phyloP scores from a whole-genome alignment of 352 stramenopile genomes.

The Salisapilia sapeloensis region DNA sequence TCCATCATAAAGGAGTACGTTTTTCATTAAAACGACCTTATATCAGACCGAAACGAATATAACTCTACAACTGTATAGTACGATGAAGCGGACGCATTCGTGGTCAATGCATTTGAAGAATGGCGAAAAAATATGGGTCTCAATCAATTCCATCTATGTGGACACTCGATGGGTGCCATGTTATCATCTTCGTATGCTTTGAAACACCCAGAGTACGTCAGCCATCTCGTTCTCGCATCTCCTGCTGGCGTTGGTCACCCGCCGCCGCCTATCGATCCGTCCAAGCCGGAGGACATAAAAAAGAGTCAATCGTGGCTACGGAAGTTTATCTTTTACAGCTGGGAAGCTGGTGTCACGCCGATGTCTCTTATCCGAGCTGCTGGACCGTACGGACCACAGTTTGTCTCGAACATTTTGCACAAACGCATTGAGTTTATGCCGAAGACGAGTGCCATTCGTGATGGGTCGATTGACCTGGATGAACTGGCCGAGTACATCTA shows the following conservation, averaged over 20 bases:
- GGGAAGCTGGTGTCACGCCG: slow-evolving; percentile 50
- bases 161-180: slow-evolving; percentile 74
- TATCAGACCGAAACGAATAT: too few species aligned
- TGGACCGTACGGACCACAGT: slow-evolving; percentile 57
- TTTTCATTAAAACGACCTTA: background rate
- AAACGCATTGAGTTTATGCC: slow-evolving; percentile 66
- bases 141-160: slow-evolving; percentile 51
- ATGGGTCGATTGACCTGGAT: slow-evolving; percentile 34
- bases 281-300: too few species aligned
- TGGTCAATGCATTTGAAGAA: slow-evolving; percentile 46
- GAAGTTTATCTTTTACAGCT: slow-evolving; percentile 26
- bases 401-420: slow-evolving; percentile 50
- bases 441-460: slow-evolving; percentile 40
- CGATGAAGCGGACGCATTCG: slow-evolving; percentile 59
- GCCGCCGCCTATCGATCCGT: slow-evolving; percentile 21
- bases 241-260: slow-evolving; percentile 43
- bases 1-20: slow-evolving; percentile 46
- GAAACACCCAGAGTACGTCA: slow-evolving; percentile 33
- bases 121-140: slow-evolving; percentile 64
- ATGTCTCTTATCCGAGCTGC: slow-evolving; percentile 55
- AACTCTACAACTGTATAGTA: too few species aligned
- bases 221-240: slow-evolving; percentile 58
- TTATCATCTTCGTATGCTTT: slow-evolving; percentile 64
- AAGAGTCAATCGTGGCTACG: slow-evolving; percentile 31
- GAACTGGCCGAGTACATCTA: slow-evolving; percentile 69